Percentiles rank a stretch among this genome's conserved stretches.
These are phyloP conservation scores for Claviceps africana DNA, from an alignment of 2,329 filamentous ascomycete species.

Conservation along the genomic window DNA sequence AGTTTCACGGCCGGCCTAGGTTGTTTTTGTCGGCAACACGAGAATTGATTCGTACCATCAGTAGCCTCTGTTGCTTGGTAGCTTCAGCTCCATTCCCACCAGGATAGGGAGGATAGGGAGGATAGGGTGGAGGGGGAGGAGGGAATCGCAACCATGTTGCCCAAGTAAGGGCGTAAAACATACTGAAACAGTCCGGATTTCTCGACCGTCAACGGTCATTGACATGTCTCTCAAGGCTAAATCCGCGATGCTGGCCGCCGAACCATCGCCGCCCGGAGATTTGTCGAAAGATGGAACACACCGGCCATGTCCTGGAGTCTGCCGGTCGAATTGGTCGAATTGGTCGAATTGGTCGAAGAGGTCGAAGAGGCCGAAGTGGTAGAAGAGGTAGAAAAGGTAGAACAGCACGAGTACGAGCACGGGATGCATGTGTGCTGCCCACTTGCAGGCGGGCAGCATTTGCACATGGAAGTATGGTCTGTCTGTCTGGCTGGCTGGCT, in stretches of 20 bases:
- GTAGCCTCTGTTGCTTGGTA: not conserved
- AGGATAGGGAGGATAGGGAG: not conserved
- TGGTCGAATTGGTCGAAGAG: too few species aligned
- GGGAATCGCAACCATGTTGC: not conserved
- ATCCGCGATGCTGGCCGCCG: not conserved
- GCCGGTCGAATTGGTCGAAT: too few species aligned
- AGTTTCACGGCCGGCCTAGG: not conserved
- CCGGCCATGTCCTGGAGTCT: not conserved
- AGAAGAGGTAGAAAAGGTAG: too few species aligned
- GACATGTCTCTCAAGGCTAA: not conserved
- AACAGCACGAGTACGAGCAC: too few species aligned
- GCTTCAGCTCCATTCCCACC: not conserved
- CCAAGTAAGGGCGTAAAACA: not conserved
- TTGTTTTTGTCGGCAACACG: not conserved
- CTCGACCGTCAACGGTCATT: not conserved
- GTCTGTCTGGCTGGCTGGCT: too few species aligned
- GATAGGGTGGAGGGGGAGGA: not conserved
- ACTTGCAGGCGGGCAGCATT: too few species aligned
- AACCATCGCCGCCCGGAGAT: not conserved
- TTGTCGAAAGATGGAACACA: not conserved
- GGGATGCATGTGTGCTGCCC: too few species aligned
- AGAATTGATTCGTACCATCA: not conserved
- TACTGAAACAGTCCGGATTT: not conserved
- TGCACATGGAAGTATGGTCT: too few species aligned
- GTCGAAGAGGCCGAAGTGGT: too few species aligned